Evolutionary conservation across 139 green algal genomes (phyloP).

Genomic region (Chlorella sorokiniana): DNA sequence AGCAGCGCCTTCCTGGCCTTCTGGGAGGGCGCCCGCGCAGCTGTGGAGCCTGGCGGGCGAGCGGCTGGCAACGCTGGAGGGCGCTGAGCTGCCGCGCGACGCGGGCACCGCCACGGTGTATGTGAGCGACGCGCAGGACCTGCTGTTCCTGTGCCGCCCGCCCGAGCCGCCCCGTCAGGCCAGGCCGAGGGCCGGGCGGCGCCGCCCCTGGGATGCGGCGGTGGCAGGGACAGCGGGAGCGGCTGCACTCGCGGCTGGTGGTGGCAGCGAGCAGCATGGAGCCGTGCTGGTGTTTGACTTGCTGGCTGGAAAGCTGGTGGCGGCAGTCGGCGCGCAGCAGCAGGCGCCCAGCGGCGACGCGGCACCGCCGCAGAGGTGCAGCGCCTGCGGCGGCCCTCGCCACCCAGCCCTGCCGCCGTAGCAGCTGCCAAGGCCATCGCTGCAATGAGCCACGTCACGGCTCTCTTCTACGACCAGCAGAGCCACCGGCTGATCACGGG

Average conservation of each 20-base stretch:
- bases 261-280: neutral
- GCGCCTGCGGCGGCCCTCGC: too few species aligned
- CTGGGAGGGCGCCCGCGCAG: neutral
- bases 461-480: neutral
- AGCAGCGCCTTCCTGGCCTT: conserved; percentile 19
- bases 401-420: too few species aligned
- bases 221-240: neutral
- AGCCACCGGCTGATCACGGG: conserved; percentile 2
- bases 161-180: neutral
- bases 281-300: conserved; percentile 2
- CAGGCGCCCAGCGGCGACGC: neutral
- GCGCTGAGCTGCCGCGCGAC: neutral
- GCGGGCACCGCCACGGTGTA: conserved; percentile 1
- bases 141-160: conserved; percentile 1
- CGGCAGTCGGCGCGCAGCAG: neutral
- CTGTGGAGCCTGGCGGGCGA: conserved; percentile 7
- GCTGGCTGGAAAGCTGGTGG: neutral
- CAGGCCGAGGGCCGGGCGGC: too few species aligned
- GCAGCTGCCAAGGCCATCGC: too few species aligned
- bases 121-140: neutral
- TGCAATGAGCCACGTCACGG: neutral
- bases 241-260: neutral
- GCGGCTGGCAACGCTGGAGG: conserved; percentile 1
- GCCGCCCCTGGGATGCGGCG: neutral
- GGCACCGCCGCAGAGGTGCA: too few species aligned